Base-by-base conservation (phyloP, 495 filamentous ascomycete genomes). In the Aspergillus ellipticus region DNA sequence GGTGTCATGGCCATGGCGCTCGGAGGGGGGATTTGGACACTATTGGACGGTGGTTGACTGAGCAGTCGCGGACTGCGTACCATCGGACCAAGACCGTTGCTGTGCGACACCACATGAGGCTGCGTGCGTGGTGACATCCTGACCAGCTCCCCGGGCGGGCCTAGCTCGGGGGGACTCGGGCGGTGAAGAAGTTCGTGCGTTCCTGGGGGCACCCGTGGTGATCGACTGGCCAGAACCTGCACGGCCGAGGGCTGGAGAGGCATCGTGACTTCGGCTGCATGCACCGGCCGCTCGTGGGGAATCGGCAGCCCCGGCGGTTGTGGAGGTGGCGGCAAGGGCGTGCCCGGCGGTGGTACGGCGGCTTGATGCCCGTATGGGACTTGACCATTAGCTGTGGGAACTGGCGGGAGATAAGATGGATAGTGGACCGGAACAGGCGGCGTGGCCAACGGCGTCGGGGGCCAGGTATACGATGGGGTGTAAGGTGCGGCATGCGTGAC, bases 371-470 rank as follows among this genome's bases (percentile, higher is more conserved):
- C 65, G 39, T 75, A 72, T 24, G 62, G 54, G 4, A 66, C 61
- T 13, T 63, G 64, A 21, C 69, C 71, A 55, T 67, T 67, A n/a
- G 56, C 29, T 11, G 58, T 59, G 7, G 68, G 51, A 0, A 75
- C 65, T 4, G 71, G 70, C 10, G 74, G 74, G 1, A 77, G 55
- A 60, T 72, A 74, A 16, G 68, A 51, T 24, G 68, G 52, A 60
- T 76, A 75, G 35, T 72, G 72, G 16, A 73, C 61, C 3, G 73
- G 48, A n/a, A 69, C 66, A 4, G 75, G 72, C 11, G 75, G 77
- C 20, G 76, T 79, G 8, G 68, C 70, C 45, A 78, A 51, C 6
- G 86, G 83, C 6, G 83, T 86, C n/a, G 83, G 84, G 6, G 87
- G 82, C 86, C 86, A 90, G 21, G 66, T 72, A 56, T 85, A 85